Percentiles rank a stretch among this genome's conserved stretches.
Evolutionary conservation across 176 grass and related monocot genomes (phyloP).

Genomic region (Saccharum spontaneum): DNA sequence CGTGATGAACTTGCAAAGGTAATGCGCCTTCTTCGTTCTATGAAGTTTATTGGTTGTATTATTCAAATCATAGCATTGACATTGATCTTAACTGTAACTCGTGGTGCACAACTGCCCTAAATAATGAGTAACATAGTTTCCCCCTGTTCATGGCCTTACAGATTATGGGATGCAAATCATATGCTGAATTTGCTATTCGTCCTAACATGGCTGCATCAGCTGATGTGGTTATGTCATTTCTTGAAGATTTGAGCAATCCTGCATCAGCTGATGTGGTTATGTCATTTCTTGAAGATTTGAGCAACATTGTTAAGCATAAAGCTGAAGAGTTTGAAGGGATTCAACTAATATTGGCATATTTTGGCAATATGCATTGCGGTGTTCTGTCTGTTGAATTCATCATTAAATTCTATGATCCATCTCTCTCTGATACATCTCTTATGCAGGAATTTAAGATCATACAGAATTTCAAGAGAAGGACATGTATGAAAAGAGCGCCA

Average conservation of each 20-base stretch:
- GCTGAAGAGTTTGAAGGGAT: conserved; percentile 64
- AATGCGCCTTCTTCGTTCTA: background rate
- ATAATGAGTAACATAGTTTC: conserved; percentile 19
- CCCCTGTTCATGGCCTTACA: conserved; percentile 26
- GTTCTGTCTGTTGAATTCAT: background rate
- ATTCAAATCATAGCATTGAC: conserved; percentile 19
- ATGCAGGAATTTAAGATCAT: conserved; percentile 73
- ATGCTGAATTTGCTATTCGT: conserved; percentile 86
- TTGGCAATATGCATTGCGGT: conserved; percentile 19
- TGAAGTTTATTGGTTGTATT: conserved; percentile 14
- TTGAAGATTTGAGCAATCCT: conserved; percentile 71
- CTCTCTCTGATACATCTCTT: conserved; percentile 32
- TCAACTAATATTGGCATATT: conserved; percentile 16
- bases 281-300: conserved; percentile 82
- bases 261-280: conserved; percentile 70
- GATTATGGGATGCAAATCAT: conserved; percentile 91
- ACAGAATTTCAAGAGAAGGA: conserved; percentile 71
- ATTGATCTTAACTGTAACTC: conserved; percentile 9
- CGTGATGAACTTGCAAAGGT: conserved; percentile 94
- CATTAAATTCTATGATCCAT: conserved; percentile 26
- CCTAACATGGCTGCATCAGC: conserved; percentile 80
- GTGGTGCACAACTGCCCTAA: background rate
- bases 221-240: conserved; percentile 87
- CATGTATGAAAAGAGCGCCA: conserved; percentile 50
- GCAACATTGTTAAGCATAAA: conserved; percentile 65